Evolutionary conservation across 1,284 basidiomycete genomes (phyloP).

Genomic region (Rhodotorula sp.): DNA sequence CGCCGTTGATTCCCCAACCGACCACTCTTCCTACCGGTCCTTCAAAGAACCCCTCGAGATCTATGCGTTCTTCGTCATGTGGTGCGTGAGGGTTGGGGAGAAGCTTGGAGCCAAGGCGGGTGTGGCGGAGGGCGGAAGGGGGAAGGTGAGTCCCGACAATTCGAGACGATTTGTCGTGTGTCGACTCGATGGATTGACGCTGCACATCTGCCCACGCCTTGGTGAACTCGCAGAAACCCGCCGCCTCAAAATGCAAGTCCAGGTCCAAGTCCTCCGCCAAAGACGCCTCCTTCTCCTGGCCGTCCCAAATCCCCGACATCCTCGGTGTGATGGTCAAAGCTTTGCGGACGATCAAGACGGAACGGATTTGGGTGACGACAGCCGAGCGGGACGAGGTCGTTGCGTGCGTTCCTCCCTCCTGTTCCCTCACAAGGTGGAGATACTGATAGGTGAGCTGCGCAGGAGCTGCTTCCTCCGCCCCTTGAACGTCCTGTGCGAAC

Average conservation of each 20-base stretch:
- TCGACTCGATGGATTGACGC: background rate
- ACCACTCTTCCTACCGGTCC: slow-evolving; percentile 64
- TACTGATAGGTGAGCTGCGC: background rate
- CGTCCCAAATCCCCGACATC: slow-evolving; percentile 67
- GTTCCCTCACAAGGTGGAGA: background rate
- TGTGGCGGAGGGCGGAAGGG: slow-evolving; percentile 49
- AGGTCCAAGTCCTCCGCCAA: slow-evolving; percentile 45
- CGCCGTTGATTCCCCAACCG: slow-evolving; percentile 63
- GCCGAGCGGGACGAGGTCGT: slow-evolving; percentile 80
- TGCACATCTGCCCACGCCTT: background rate
- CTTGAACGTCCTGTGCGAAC: slow-evolving; percentile 81
- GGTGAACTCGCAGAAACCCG: slow-evolving; percentile 20
- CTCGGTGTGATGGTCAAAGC: slow-evolving; percentile 69
- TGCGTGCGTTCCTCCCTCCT: slow-evolving; percentile 55
- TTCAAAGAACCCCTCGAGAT: slow-evolving; percentile 77
- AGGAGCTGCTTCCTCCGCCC: slow-evolving; percentile 77
- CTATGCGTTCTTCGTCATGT: slow-evolving; percentile 80
- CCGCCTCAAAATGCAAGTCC: slow-evolving; percentile 28
- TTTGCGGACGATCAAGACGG: slow-evolving; percentile 65
- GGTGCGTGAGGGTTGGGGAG: slow-evolving; percentile 77
- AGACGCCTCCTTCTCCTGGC: slow-evolving; percentile 64
- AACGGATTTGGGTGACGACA: slow-evolving; percentile 81
- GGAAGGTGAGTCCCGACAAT: slow-evolving; percentile 27
- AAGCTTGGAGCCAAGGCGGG: slow-evolving; percentile 59
- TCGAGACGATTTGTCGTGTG: background rate